Percentiles rank a stretch among this genome's conserved stretches.
phyloP scores from a whole-genome alignment of 352 stramenopile genomes.

The Pythium aristosporum region DNA sequence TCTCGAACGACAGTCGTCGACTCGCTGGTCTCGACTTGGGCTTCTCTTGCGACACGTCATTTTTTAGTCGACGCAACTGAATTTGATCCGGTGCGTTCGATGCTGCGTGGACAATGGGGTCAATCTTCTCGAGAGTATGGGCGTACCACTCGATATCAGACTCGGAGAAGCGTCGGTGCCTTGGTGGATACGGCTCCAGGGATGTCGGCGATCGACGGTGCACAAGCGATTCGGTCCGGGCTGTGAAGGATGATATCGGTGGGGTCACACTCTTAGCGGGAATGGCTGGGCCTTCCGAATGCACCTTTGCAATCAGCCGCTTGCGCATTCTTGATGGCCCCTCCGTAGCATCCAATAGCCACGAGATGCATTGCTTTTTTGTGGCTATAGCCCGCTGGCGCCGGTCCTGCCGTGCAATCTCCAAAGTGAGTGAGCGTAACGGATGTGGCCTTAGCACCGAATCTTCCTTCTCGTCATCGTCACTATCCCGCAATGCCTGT shows the following conservation, averaged over 20 bases:
- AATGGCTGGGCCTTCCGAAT: background rate
- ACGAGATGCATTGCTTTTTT: conserved; percentile 12
- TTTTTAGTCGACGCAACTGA: conserved; percentile 12
- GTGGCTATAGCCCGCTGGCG: background rate
- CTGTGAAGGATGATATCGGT: background rate
- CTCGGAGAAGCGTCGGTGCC: conserved; percentile 16
- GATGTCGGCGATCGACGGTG: no score
- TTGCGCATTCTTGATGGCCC: conserved; percentile 69
- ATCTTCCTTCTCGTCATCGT: conserved; percentile 4
- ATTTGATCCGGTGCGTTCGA: conserved; percentile 9
- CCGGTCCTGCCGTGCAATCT: conserved; percentile 1
- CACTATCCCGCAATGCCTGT: conserved; percentile 24
- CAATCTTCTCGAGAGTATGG: background rate
- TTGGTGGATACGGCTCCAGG: background rate
- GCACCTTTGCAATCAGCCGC: conserved; percentile 31
- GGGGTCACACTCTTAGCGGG: background rate
- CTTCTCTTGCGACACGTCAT: background rate
- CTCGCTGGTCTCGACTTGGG: conserved; percentile 12
- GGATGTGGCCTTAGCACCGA: no score
- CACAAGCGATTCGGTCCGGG: background rate
- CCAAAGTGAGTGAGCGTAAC: conserved; percentile 1
- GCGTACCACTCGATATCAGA: conserved; percentile 14
- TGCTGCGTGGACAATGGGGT: background rate
- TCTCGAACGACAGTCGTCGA: conserved; percentile 21
- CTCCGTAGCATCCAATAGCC: conserved; percentile 68